Conservation (phyloP, 305 asterid species). For the Rubia peregrina region DNA sequence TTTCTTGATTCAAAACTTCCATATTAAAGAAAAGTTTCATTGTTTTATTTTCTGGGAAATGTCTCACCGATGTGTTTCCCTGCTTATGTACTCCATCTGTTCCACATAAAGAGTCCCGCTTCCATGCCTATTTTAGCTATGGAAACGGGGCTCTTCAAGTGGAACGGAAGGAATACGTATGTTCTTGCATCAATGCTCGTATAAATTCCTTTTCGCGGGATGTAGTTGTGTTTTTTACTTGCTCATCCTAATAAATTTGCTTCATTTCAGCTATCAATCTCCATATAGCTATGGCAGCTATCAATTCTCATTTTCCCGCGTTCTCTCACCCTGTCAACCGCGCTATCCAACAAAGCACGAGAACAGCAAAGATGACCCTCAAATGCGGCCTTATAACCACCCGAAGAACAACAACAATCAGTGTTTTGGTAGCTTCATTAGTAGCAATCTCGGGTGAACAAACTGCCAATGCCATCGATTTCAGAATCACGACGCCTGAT, state of each 20-base stretch:
- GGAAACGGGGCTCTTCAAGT: too few species aligned
- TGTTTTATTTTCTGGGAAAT: not conserved
- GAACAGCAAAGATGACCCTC: constrained; percentile 14
- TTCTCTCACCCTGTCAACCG: not conserved
- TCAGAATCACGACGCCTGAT: constrained; percentile 55
- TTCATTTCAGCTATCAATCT: not conserved
- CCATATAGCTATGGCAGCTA: constrained; percentile 2
- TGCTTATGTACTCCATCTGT: not conserved
- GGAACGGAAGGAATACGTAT: too few species aligned
- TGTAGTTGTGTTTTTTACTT: not conserved
- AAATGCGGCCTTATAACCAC: constrained; percentile 7
- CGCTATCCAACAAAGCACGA: constrained; percentile 7
- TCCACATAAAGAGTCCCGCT: too few species aligned
- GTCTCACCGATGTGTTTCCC: not conserved
- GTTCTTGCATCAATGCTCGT: not conserved
- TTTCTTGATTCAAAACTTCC: not conserved
- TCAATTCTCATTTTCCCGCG: not conserved
- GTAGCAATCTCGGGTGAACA: not conserved
- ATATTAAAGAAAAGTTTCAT: not conserved
- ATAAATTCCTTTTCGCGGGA: not conserved
- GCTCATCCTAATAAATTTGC: not conserved
- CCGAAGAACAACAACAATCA: constrained; percentile 18
- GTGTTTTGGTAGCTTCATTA: constrained; percentile 1
- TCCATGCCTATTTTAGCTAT: too few species aligned
- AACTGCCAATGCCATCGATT: constrained; percentile 32